Percentiles rank a stretch among this genome's conserved stretches.
Conservation (phyloP, 805 yeast genomes). For the Schwanniomyces polymorphus region DNA sequence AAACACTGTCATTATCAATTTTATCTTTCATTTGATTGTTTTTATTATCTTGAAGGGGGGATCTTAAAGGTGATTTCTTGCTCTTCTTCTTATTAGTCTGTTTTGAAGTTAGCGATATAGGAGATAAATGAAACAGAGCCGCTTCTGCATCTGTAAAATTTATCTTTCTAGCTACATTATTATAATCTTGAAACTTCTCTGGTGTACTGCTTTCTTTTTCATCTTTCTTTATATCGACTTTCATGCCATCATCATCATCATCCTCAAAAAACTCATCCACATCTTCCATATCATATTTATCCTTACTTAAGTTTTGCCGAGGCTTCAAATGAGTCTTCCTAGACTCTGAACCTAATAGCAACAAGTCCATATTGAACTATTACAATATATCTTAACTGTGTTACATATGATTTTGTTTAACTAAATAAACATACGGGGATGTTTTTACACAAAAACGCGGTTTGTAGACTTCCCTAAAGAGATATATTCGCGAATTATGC, state of each 20-base stretch:
- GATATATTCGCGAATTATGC: constrained; percentile 2
- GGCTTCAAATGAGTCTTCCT: constrained; percentile 66
- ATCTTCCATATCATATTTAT: constrained; percentile 66
- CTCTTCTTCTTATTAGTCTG: constrained; percentile 16
- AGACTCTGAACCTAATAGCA: constrained; percentile 57
- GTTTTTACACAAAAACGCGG: constrained; percentile 11
- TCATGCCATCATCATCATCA: constrained; percentile 27
- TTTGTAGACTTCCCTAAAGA: constrained; percentile 10
- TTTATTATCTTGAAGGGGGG: constrained; percentile 26
- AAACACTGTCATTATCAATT: background rate
- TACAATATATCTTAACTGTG: background rate
- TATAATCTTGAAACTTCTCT: constrained; percentile 8
- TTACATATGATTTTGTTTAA: background rate
- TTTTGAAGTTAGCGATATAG: constrained; percentile 20
- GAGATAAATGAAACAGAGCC: constrained; percentile 28
- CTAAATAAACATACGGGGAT: constrained; percentile 7
- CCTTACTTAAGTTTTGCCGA: constrained; percentile 47
- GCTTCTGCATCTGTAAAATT: constrained; percentile 36
- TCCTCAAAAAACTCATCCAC: constrained; percentile 67
- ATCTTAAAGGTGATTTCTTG: constrained; percentile 29
- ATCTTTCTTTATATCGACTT: constrained; percentile 10
- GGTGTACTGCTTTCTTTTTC: background rate
- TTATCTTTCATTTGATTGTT: background rate
- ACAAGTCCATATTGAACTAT: constrained; percentile 29
- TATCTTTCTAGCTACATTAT: constrained; percentile 32